A percentile compares a stretch with the other conserved stretches of the same genome.
These are phyloP conservation scores for Yarrowia yakushimensis DNA, from an alignment of 805 yeast genomes.

Conservation along the genomic window DNA sequence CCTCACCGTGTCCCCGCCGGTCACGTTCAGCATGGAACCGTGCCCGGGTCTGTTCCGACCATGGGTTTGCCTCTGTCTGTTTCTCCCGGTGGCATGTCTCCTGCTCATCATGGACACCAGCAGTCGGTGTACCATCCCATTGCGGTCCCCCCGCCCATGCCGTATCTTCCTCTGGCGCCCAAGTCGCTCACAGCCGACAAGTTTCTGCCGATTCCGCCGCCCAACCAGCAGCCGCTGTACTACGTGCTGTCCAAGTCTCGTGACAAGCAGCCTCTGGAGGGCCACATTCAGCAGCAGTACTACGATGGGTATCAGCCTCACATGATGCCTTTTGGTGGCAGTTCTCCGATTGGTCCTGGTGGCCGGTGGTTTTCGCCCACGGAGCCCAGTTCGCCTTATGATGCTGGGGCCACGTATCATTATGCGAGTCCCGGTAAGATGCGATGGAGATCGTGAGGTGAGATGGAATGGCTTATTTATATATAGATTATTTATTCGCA, in stretches of 20 bases:
- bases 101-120: background rate
- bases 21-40: background rate
- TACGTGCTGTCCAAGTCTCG: slow-evolving; percentile 8
- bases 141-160: slow-evolving; percentile 16
- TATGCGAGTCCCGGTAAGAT: slow-evolving; percentile 9
- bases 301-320: background rate
- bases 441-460: background rate
- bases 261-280: slow-evolving; percentile 22
- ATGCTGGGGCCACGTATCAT: background rate
- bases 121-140: background rate
- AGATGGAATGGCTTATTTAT: background rate
- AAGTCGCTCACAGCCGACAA: slow-evolving; percentile 21
- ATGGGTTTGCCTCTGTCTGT: background rate
- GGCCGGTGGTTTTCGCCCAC: slow-evolving; percentile 6
- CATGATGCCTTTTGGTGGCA: background rate
- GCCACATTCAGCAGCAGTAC: slow-evolving; percentile 14
- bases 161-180: slow-evolving; percentile 8
- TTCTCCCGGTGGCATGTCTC: background rate
- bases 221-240: slow-evolving; percentile 24
- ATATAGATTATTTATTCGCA: slow-evolving; percentile 17
- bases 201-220: slow-evolving; percentile 16
- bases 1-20: background rate
- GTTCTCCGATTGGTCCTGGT: background rate
- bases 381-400: slow-evolving; percentile 6
- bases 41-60: background rate